Base-by-base conservation (phyloP, 2,329 filamentous ascomycete genomes). In the Diaporthe sp. region DNA sequence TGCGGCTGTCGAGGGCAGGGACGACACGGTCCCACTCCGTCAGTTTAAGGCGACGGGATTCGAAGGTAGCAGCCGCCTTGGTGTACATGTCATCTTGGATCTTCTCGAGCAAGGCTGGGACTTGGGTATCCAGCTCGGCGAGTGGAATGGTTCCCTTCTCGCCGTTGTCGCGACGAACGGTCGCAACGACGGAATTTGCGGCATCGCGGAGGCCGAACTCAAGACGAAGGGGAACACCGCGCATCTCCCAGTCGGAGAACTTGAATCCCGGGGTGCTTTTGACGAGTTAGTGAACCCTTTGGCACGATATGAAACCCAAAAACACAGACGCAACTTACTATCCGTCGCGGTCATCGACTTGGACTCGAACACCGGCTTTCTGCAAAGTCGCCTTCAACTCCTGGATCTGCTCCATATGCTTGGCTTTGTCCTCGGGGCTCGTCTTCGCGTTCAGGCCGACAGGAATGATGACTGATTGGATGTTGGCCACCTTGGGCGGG, bases 241-340 rank as follows among this genome's bases (percentile, higher is more conserved):
- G 97, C 80, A 98, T 89, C 84, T 99, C 97, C 95, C 95, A 98
- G 85, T 99, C 96, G 86, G 97, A 97, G 89, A 99, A 99, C 86
- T 99, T 99, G 92, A 94, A 98, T 77, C 95, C 95, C 52, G 97
- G 96, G 76, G 95, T 91, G 92, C 61, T 67, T 2, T 50, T 67
- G 12, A 17, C 25, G 38, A 40, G 57, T 67, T 12, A 67, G 42
- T 6, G 17, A 50, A 19, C 22, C 12, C 3, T 67, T 30, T 28
- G 10, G 8, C 42, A 50, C 42, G 19, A 50, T 2, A 8, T 12
- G 6, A 6, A 12, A 0, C 28, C 2, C 22, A 28, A 35, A 66
- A 30, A 13, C 25, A 42, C 28, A 45, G 19, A 42, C 17, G 22
- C 12, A n/a, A 38, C 61, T 67, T 12, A 67, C 61, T 98, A 98